Base-by-base conservation (phyloP, 441 rosid species). In the Kokia cookei region DNA sequence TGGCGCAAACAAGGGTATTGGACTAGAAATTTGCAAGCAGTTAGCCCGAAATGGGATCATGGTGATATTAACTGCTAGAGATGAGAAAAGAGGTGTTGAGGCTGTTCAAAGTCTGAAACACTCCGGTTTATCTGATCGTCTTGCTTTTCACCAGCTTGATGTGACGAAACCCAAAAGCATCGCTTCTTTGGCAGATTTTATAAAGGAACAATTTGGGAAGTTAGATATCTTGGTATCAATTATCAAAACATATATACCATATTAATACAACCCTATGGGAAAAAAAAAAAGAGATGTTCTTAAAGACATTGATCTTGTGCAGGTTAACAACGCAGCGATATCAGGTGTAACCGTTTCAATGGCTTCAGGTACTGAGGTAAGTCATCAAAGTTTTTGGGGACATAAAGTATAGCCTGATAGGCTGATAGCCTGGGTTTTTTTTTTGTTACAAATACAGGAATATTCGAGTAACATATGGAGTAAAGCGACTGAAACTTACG, bases 311-410 rank as follows among this genome's bases (percentile, higher is more conserved):
- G 45, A 14, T 27, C 2, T 5, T 48, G 24, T 65, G 65, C 82
- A 84, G 85, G 87, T 86, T 50, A 88, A 88, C 73, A 88, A 86
- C 67, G 90, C 83, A 19, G 90, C 79, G n/a, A 45, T 85, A 71
- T 1, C 0, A 14, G 83, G 73, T 22, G 17, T 7, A 14, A 11
- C 1, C 43, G 1, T 40, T 1, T 32, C 75, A 11, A 43, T 27
- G 22, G 55, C 14, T 27, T 27, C 73, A 54, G 73, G 53, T 11
- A 55, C 35, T 24, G 76, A 73, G 75, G 84, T 65, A 42, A 32
- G 68, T 64, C 37, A 32, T 32, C 35, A 32, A 32, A 32, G 37
- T 5, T 5, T 32, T 32, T 32, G 37, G 37, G 37, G 37, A 32
- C 37, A 32, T 32, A 32, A 32, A 32, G 6, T 32, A 32, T 32